Evolutionary conservation across 2,329 filamentous ascomycete species (phyloP).

Genomic region (Ophiostoma australiae): DNA sequence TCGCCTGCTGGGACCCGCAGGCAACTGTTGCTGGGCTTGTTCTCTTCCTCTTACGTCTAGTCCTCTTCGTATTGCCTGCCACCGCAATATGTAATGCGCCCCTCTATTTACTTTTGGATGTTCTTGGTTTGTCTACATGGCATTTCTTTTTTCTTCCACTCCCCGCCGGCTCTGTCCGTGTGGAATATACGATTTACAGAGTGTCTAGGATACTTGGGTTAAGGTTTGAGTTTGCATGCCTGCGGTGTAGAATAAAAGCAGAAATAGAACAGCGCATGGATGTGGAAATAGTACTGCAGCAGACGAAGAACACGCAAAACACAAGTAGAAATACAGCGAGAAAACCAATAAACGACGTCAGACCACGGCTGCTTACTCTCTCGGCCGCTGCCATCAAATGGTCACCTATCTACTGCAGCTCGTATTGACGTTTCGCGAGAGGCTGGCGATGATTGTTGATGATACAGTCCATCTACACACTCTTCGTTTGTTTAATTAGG

Average conservation of each 20-base stretch:
- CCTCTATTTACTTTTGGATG: conserved; percentile 12
- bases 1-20: not conserved
- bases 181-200: not conserved
- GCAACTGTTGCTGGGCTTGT: conserved; percentile 4
- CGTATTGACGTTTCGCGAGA: not conserved
- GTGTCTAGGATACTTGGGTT: not conserved
- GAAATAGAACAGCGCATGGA: not conserved
- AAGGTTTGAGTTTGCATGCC: conserved; percentile 5
- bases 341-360: not conserved
- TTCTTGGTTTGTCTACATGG: not conserved
- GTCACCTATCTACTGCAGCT: conserved; percentile 5
- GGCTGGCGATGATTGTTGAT: not conserved
- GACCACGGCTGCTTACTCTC: not conserved
- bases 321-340: not conserved
- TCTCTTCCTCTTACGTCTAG: conserved; percentile 2
- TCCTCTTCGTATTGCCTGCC: conserved; percentile 10
- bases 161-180: not conserved
- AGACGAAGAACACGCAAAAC: not conserved
- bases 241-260: not conserved
- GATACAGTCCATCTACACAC: not conserved
- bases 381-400: not conserved
- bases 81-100: not conserved
- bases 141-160: not conserved
- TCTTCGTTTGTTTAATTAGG: no score
- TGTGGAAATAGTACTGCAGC: no score